Percentiles rank a stretch among this genome's conserved stretches.
phyloP scores from a whole-genome alignment of 1,139 yeast genomes.

The Citeromyces hawaiiensis region DNA sequence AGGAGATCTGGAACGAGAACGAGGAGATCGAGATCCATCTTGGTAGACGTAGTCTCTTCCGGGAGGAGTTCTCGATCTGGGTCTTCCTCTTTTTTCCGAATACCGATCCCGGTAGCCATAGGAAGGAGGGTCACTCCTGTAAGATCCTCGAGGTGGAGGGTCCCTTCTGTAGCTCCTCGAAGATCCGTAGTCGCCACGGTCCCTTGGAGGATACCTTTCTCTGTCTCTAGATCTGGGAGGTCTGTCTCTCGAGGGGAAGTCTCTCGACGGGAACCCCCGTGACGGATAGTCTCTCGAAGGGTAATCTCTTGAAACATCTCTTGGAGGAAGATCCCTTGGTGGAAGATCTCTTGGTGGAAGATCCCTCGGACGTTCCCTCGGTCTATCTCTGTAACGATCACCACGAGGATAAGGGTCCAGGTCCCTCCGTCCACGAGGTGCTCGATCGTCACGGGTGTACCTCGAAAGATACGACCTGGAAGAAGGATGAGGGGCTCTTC shows the following conservation, averaged over 20 bases:
- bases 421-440: background rate
- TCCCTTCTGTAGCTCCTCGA: background rate
- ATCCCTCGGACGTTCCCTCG: background rate
- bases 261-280: background rate
- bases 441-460: background rate
- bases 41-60: background rate
- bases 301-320: background rate
- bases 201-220: background rate
- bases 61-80: slow-evolving; percentile 7
- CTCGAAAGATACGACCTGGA: background rate
- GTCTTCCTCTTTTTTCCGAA: slow-evolving; percentile 2
- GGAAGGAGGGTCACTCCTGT: background rate
- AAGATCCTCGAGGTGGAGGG: background rate
- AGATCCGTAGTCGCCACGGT: background rate
- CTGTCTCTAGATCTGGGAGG: background rate
- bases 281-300: background rate
- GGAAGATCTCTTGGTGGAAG: background rate
- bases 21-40: slow-evolving; percentile 6
- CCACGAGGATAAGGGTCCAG: background rate
- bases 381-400: background rate
- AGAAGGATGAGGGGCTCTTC: slow-evolving; percentile 5
- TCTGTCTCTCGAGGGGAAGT: background rate
- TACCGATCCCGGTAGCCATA: background rate
- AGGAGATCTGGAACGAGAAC: slow-evolving; percentile 8
- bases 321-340: background rate